Evolutionary conservation across 306 rosid genomes (phyloP).

Genomic region (Alnus rubra): DNA sequence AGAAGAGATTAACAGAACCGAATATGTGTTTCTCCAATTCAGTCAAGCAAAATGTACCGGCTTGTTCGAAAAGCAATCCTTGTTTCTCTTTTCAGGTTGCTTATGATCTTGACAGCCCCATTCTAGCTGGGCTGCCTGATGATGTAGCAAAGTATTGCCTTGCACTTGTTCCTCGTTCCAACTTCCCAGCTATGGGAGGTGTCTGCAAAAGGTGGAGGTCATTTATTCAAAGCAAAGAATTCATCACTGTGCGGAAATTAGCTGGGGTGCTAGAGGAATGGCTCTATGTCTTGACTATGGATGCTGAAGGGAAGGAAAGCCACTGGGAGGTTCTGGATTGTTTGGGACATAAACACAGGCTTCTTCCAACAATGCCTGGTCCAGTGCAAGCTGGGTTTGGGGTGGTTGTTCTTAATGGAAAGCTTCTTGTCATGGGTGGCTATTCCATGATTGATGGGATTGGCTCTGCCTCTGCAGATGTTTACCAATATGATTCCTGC

Average conservation of each 20-base stretch:
- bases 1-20: conserved; percentile 54
- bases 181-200: conserved; percentile 62
- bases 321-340: conserved; percentile 94
- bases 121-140: conserved; percentile 84
- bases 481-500: conserved; percentile 79
- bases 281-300: conserved; percentile 74
- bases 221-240: conserved; percentile 79
- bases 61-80: conserved; percentile 42
- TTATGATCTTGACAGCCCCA: conserved; percentile 43
- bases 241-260: conserved; percentile 64
- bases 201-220: conserved; percentile 90
- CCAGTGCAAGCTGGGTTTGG: conserved; percentile 55
- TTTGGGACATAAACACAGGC: conserved; percentile 48
- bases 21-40: conserved; percentile 58
- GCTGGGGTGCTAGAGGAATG: conserved; percentile 87
- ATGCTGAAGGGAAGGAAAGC: conserved; percentile 61
- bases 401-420: conserved; percentile 74
- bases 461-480: conserved; percentile 61
- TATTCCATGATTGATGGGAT: conserved; percentile 48
- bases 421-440: conserved; percentile 91
- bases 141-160: conserved; percentile 90
- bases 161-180: conserved; percentile 83
- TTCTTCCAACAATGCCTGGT: conserved; percentile 84
- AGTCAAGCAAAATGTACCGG: conserved; percentile 37
- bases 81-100: conserved; percentile 35